phyloP scores from a whole-genome alignment of 331 rosid genomes.

The Arachis monticola region DNA sequence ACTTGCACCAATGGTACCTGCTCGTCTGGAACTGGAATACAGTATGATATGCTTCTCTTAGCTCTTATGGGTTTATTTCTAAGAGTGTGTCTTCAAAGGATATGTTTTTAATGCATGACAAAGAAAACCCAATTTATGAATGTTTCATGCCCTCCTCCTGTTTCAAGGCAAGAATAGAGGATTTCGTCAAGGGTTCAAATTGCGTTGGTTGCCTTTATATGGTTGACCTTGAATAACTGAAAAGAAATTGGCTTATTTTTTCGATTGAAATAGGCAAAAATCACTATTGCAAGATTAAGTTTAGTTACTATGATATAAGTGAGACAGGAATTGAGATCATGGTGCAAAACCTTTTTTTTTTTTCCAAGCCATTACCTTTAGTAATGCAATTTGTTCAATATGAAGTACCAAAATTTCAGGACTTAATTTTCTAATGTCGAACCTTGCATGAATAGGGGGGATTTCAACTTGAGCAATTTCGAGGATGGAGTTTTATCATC shows the following conservation, averaged over 20 bases:
- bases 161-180: conserved; percentile 2
- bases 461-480: conserved; percentile 76
- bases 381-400: background rate
- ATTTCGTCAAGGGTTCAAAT: background rate
- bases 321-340: conserved; percentile 4
- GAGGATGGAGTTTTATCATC: conserved; percentile 92
- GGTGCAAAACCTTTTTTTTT: background rate
- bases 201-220: background rate
- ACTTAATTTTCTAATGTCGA: background rate
- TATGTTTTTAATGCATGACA: background rate
- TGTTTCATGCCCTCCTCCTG: background rate
- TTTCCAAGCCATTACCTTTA: conserved; percentile 16
- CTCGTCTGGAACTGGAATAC: conserved; percentile 79
- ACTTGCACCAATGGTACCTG: conserved; percentile 72
- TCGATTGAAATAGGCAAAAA: background rate
- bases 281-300: background rate
- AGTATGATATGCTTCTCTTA: conserved; percentile 47
- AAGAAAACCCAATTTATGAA: background rate
- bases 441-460: conserved; percentile 58
- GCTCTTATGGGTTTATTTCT: too few relatives aligned
- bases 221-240: background rate
- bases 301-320: background rate
- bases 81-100: too few relatives aligned
- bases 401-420: conserved; percentile 8
- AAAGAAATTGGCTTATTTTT: background rate